These are phyloP conservation scores for Ascodesmis nigricans DNA, from an alignment of 495 filamentous ascomycete species.

Conservation along the genomic window DNA sequence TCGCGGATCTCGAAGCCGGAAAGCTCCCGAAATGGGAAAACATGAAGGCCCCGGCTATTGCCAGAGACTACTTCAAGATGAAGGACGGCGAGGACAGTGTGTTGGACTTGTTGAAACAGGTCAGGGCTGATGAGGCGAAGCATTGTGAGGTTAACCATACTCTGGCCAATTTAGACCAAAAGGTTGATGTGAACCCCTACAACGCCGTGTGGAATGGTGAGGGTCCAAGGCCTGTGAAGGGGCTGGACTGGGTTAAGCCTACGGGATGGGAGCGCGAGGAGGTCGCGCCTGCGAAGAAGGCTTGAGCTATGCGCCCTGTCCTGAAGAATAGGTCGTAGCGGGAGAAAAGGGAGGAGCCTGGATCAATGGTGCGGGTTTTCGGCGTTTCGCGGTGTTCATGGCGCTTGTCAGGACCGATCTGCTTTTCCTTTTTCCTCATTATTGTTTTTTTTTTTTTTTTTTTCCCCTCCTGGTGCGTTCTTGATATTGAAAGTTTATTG, in stretches of 20 bases:
- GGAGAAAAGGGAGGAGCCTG: too few species aligned
- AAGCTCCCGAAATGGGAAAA: slow-evolving; percentile 59
- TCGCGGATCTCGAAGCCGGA: slow-evolving; percentile 66
- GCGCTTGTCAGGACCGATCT: too few species aligned
- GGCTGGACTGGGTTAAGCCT: slow-evolving; percentile 37
- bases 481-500: too few species aligned
- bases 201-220: too few species aligned
- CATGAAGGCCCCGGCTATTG: slow-evolving; percentile 53
- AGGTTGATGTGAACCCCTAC: slow-evolving; percentile 76
- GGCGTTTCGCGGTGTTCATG: too few species aligned
- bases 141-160: slow-evolving; percentile 97
- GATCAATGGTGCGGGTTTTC: too few species aligned
- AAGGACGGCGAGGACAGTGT: slow-evolving; percentile 64
- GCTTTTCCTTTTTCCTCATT: too few species aligned
- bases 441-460: too few species aligned
- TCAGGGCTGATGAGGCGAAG: slow-evolving; percentile 88
- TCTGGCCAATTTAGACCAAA: slow-evolving; percentile 60
- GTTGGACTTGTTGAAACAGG: slow-evolving; percentile 65
- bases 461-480: too few species aligned
- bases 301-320: too few species aligned
- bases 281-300: too few species aligned
- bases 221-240: slow-evolving; percentile 33
- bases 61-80: slow-evolving; percentile 79
- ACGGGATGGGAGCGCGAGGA: slow-evolving; percentile 70
- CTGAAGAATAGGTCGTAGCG: too few species aligned